Evolutionary conservation across 805 yeast genomes (phyloP).

Genomic region (Metschnikowia borealis): DNA sequence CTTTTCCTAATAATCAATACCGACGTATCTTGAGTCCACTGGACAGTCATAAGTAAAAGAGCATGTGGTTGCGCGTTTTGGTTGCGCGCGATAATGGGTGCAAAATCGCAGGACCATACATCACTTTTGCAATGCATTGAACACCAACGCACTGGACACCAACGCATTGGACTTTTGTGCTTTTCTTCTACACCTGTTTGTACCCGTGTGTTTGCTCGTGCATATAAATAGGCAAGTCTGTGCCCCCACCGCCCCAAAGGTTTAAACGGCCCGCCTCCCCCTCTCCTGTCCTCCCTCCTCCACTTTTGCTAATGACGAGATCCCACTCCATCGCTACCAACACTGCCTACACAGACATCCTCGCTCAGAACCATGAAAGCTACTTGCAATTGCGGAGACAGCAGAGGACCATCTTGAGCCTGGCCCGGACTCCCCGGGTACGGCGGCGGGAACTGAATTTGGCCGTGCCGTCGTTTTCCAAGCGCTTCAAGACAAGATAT

Average conservation of each 20-base stretch:
- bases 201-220: too few relatives aligned
- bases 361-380: constrained; percentile 8
- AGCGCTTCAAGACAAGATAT: constrained; percentile 9
- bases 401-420: constrained; percentile 7
- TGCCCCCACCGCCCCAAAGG: neutral
- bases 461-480: neutral
- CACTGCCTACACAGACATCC: constrained; percentile 8
- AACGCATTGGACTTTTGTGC: too few relatives aligned
- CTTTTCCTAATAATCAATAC: too few relatives aligned
- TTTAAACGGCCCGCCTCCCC: neutral
- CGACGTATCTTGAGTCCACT: too few relatives aligned
- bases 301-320: constrained; percentile 9
- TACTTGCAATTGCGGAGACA: constrained; percentile 7
- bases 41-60: too few relatives aligned
- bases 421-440: constrained; percentile 5
- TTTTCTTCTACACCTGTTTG: too few relatives aligned
- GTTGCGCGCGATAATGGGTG: too few relatives aligned
- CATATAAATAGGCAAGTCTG: too few relatives aligned
- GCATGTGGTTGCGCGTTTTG: too few relatives aligned
- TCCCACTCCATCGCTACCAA: constrained; percentile 9
- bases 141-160: too few relatives aligned
- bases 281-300: neutral
- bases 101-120: too few relatives aligned
- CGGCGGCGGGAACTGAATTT: constrained; percentile 5
- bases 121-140: too few relatives aligned